A percentile compares a stretch with the other conserved stretches of the same genome.
phyloP scores from a whole-genome alignment of 1,139 yeast species.

The Taiozyma onychis region DNA sequence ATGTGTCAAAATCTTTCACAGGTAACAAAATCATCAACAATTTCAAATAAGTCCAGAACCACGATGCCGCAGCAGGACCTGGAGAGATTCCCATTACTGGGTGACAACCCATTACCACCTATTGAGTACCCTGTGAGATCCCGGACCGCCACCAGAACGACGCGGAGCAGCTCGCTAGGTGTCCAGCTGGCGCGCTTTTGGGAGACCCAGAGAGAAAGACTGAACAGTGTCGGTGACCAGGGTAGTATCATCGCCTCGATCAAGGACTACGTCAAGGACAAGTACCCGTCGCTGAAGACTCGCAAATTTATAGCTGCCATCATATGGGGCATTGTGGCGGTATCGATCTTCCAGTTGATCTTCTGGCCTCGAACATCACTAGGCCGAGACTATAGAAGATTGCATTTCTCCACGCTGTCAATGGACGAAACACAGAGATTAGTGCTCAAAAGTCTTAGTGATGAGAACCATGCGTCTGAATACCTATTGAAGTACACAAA shows the following conservation, averaged over 20 bases:
- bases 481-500: conserved; percentile 34
- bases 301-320: conserved; percentile 17
- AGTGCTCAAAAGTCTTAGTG: conserved; percentile 30
- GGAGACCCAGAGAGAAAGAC: not conserved
- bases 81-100: not conserved
- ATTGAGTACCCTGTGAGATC: not conserved
- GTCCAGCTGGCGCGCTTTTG: not conserved
- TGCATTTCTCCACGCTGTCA: conserved; percentile 61
- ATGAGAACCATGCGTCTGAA: conserved; percentile 30
- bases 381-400: conserved; percentile 72
- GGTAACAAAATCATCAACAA: not conserved
- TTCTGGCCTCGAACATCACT: conserved; percentile 86
- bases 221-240: conserved; percentile 5
- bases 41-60: no score
- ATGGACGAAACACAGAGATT: conserved; percentile 58
- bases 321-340: conserved; percentile 21
- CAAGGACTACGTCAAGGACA: conserved; percentile 16
- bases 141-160: not conserved
- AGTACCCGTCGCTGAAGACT: conserved; percentile 16
- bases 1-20: not conserved
- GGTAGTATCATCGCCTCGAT: conserved; percentile 10
- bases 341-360: conserved; percentile 35
- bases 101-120: not conserved
- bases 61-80: not conserved
- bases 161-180: conserved; percentile 1